Conservation (phyloP, 768 basidiomycete species). For the Calvatia gigantea region DNA sequence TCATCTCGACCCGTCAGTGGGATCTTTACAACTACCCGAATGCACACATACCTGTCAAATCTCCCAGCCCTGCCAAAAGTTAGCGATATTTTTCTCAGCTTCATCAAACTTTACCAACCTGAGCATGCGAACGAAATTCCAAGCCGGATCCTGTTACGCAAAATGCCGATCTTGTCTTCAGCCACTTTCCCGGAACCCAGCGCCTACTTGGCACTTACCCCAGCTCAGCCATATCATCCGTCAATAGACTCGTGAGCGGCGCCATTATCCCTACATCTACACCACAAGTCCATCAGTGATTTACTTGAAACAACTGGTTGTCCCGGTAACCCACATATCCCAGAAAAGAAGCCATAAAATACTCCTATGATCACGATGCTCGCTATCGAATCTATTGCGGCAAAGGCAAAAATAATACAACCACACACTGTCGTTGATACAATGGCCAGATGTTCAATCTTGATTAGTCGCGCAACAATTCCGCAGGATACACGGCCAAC, state of each 20-base stretch:
- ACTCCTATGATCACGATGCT: constrained; percentile 29
- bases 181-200: neutral
- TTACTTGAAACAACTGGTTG: neutral
- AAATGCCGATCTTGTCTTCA: neutral
- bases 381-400: constrained; percentile 22
- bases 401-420: constrained; percentile 29
- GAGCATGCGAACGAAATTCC: constrained; percentile 17
- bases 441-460: constrained; percentile 15
- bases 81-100: neutral
- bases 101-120: constrained; percentile 13
- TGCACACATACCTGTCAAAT: constrained; percentile 10
- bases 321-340: constrained; percentile 10
- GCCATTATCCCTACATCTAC: constrained; percentile 3
- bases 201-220: constrained; percentile 6
- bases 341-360: constrained; percentile 38
- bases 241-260: constrained; percentile 10
- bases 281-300: neutral
- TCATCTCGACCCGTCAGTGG: neutral
- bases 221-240: constrained; percentile 10
- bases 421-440: constrained; percentile 30
- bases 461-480: neutral
- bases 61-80: constrained; percentile 12
- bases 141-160: constrained; percentile 12
- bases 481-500: neutral
- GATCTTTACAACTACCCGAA: neutral